Evolutionary conservation across 2,329 filamentous ascomycete species (phyloP), one percentile per base, ranked within the genome.

Genomic region (Fusarium avenaceum): DNA sequence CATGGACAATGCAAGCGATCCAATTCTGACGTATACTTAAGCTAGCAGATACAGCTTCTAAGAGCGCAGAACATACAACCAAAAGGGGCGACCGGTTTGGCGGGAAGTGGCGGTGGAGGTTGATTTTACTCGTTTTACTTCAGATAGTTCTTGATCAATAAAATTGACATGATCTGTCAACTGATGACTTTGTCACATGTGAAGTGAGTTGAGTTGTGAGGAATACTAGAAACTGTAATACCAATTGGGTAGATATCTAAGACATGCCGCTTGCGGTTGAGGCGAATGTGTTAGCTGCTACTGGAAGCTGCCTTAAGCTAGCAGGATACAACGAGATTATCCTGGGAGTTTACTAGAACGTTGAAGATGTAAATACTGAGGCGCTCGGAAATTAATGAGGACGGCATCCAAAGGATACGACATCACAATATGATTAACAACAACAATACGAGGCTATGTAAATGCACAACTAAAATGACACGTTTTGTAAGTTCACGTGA

Each of bases 71-170:
- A 62, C n/a, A 48, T 28, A 52, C 38, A 64, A 57, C 43, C 44
- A 76, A 79, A 78, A 76, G 76, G 74, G 71, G 76, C 62, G 75
- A 78, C 66, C 70, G 74, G 75, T 72, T 78, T 78, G 77, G 76
- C 54, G 73, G 77, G 60, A 66, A 72, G 61, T 76, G 76, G 76
- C 74, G 76, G 76, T 15, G 76, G 76, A 78, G 72, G 76, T 66
- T 73, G 59, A 56, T 68, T 73, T 73, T 62, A 46, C 51, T 55
- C 52, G 49, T 63, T 67, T 17, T 52, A 52, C 28, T 8, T 42
- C 45, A 66, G 62, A 40, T 69, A 63, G 42, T 24, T 63, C 56
- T 52, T 40, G 52, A 59, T 67, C 57, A 67, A 58, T 66, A 50
- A 24, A 17, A 54, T 17, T 14, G n/a, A 35, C 33, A 19, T 32